Evolutionary conservation across 352 stramenopile species (phyloP), one percentile per base, ranked within the genome.

Genomic region (Globisporangium iwayamae): DNA sequence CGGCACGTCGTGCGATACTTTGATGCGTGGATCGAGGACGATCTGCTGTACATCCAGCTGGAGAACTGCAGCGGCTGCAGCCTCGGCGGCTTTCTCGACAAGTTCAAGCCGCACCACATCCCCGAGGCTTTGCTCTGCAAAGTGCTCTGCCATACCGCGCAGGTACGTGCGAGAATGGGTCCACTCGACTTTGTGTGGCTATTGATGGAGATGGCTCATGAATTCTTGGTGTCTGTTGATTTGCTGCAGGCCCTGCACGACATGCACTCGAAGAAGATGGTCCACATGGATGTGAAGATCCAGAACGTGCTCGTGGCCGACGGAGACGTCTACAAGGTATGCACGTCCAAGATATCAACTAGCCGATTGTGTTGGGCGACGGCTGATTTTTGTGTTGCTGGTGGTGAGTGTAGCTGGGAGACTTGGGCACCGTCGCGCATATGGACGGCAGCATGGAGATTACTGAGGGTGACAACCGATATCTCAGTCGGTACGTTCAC

Each of bases 211-310:
- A 22, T 22, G 7, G 32, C 32, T 36, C 32, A 36, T 36, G 32
- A 36, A 36, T 8, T 36, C 32, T 8, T 36, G 32, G 32, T 36
- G 9, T 36, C 32, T 36, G n/a, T 22, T 47, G 45, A 41, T 36
- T 16, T 1, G 25, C 25, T 46, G 41, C 56, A 89, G 70, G 87
- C 80, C 32, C 72, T 96, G 38, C 74, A 79, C n/a, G 85, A 94
- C 57, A 89, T 96, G 75, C 87, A 96, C 70, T 78, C 68, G 34
- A 81, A 83, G 62, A 87, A 91, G 60, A 91, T 96, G 66, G 87
- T 92, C 22, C 87, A 96, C 65, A 90, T 96, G 83, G 87, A 96
- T 64, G 81, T 96, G 54, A 96, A 96, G 68, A 65, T 93, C 10
- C 83, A 90, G 63, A 96, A 96, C 67, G 77, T 96, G 13, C 65